Conservation (phyloP, 2,329 filamentous ascomycete genomes). For the Tolypocladium amazonense region DNA sequence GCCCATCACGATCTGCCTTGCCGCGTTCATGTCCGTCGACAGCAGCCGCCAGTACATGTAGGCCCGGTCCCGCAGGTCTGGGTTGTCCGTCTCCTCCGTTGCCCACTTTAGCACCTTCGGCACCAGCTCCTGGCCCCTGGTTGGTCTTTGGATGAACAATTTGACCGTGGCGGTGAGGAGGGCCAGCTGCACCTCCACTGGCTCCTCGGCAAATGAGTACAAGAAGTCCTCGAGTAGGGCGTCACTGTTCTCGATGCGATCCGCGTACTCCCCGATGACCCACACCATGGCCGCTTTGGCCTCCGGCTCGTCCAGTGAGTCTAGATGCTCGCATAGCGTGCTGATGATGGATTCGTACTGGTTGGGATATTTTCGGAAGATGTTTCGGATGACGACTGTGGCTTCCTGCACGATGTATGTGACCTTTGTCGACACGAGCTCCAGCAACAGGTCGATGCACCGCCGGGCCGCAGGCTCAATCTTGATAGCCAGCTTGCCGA, state of each 20-base stretch:
- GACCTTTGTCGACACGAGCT: slow-evolving; percentile 94
- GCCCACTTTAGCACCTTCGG: slow-evolving; percentile 97
- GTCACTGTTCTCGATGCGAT: slow-evolving; percentile 94
- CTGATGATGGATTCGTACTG: slow-evolving; percentile 98
- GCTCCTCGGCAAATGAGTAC: slow-evolving; percentile 87
- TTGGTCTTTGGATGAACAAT: slow-evolving; percentile 92
- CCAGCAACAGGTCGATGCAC: slow-evolving; percentile 87
- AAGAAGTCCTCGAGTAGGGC: slow-evolving; percentile 90
- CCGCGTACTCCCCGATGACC: slow-evolving; percentile 97
- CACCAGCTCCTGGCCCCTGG: slow-evolving; percentile 85
- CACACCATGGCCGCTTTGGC: slow-evolving; percentile 98
- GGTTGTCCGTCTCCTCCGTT: slow-evolving; percentile 98
- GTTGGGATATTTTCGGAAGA: slow-evolving; percentile 98
- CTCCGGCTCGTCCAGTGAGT: slow-evolving; percentile 93
- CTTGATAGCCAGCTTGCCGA: slow-evolving; percentile 97
- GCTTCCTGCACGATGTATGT: slow-evolving; percentile 99
- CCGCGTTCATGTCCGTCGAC: slow-evolving; percentile 79
- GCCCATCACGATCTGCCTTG: slow-evolving; percentile 88
- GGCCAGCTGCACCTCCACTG: slow-evolving; percentile 89
- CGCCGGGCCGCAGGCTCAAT: slow-evolving; percentile 86
- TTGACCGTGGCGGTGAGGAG: slow-evolving; percentile 95
- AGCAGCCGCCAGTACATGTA: slow-evolving; percentile 99
- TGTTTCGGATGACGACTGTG: slow-evolving; percentile 96
- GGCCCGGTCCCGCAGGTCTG: slow-evolving; percentile 85
- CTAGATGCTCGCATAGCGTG: slow-evolving; percentile 89